Percentiles rank a stretch among this genome's conserved stretches.
These are phyloP conservation scores for Leccinum olivaceopallidum DNA, from an alignment of 768 basidiomycete species.

Conservation along the genomic window DNA sequence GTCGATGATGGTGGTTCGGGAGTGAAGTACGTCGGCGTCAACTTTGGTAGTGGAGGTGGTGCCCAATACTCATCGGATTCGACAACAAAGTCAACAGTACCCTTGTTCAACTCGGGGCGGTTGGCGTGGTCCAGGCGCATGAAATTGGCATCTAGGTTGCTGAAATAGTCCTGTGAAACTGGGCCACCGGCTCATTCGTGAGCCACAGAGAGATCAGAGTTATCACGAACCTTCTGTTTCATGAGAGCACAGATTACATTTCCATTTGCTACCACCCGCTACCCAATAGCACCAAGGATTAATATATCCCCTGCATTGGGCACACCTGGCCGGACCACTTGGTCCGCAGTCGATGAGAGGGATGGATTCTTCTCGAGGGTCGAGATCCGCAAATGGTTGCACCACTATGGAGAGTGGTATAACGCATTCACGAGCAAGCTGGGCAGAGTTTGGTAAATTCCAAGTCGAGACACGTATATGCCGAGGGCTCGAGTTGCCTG, in stretches of 20 bases:
- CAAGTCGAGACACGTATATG: conserved; percentile 89
- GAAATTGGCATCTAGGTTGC: conserved; percentile 74
- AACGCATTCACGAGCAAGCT: conserved; percentile 76
- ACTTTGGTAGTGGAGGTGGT: conserved; percentile 55
- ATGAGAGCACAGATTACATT: conserved; percentile 86
- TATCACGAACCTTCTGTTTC: conserved; percentile 74
- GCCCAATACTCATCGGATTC: conserved; percentile 82
- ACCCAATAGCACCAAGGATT: conserved; percentile 93
- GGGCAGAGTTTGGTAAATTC: conserved; percentile 79
- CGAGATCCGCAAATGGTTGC: conserved; percentile 88
- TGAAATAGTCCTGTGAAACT: conserved; percentile 86
- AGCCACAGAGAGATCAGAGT: conserved; percentile 6
- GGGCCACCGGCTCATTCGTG: conserved; percentile 5
- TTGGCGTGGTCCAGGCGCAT: conserved; percentile 78
- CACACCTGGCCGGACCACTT: conserved; percentile 81
- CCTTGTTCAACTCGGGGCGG: conserved; percentile 85
- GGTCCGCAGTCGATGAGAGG: conserved; percentile 74
- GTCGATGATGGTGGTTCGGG: conserved; percentile 47
- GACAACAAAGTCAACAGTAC: conserved; percentile 90
- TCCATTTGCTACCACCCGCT: conserved; percentile 83
- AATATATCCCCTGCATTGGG: conserved; percentile 83
- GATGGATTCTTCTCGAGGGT: conserved; percentile 74
- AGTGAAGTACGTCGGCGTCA: conserved; percentile 55
- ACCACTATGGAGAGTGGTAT: conserved; percentile 84
- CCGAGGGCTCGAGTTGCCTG: conserved; percentile 90